phyloP scores from a whole-genome alignment of 108 stramenopile genomes.

The Nannochloropsis gaditana region DNA sequence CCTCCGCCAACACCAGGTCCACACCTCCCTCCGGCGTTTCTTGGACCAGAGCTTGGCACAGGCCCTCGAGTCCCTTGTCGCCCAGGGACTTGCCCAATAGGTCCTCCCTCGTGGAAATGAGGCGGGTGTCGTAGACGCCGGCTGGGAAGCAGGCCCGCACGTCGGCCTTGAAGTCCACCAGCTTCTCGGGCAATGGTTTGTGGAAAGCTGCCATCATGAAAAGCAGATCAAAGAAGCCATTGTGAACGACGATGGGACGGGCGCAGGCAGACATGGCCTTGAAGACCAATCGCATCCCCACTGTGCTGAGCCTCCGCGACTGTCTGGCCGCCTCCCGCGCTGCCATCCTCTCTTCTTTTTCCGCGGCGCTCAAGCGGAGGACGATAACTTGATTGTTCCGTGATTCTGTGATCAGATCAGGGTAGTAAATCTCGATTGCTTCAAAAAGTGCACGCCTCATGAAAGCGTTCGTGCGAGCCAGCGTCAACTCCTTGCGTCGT shows the following conservation, averaged over 20 bases:
- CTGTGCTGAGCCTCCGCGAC: conserved; percentile 13
- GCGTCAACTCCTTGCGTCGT: conserved; percentile 18
- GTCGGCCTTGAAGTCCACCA: not conserved
- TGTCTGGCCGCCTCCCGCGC: conserved; percentile 21
- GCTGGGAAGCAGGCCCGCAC: not conserved
- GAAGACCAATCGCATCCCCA: conserved; percentile 36
- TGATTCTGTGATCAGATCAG: not conserved
- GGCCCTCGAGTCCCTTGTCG: conserved; percentile 24
- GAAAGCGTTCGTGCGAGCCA: not conserved
- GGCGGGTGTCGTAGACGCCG: conserved; percentile 11
- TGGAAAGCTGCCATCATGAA: not conserved
- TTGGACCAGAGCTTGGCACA: conserved; percentile 22
- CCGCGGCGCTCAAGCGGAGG: not conserved
- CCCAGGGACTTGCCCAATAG: conserved; percentile 26
- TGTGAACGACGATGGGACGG: conserved; percentile 36
- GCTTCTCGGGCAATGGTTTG: not conserved
- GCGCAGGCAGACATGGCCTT: conserved; percentile 24
- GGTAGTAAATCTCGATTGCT: not conserved
- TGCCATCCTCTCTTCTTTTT: conserved; percentile 23
- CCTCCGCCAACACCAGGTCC: conserved; percentile 21
- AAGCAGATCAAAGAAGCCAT: conserved; percentile 30
- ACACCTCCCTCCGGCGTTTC: not conserved
- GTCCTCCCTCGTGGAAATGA: conserved; percentile 27
- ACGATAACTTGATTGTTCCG: conserved; percentile 18
- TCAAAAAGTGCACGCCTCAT: not conserved